phyloP scores from a whole-genome alignment of 208 protist species.

The Crithidia bombi region DNA sequence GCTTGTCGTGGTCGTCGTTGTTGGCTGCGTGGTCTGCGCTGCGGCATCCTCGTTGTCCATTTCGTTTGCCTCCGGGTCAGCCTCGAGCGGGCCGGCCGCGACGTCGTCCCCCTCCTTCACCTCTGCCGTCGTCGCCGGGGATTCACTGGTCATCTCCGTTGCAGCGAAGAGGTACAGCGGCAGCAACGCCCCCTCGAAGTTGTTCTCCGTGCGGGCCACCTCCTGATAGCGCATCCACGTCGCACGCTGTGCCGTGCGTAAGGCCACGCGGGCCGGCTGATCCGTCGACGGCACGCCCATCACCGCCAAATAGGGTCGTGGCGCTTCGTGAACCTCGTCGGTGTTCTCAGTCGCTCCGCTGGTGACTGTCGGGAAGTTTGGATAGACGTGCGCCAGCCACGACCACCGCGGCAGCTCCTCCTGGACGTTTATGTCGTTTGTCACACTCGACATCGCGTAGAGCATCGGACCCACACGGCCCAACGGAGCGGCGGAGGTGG shows the following conservation, averaged over 20 bases:
- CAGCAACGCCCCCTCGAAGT: slow-evolving; percentile 5
- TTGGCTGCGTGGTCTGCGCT: too few species aligned
- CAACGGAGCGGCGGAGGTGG: slow-evolving; percentile 2
- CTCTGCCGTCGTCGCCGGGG: too few species aligned
- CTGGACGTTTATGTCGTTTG: slow-evolving; percentile 3
- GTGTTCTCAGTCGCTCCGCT: too few species aligned
- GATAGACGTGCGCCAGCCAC: background rate
- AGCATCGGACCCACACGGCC: slow-evolving; percentile 14
- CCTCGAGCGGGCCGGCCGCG: background rate
- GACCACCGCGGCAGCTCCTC: slow-evolving; percentile 7
- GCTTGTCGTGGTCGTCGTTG: too few species aligned
- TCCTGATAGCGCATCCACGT: slow-evolving; percentile 7
- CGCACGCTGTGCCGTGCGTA: slow-evolving; percentile 1
- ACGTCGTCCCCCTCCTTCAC: background rate
- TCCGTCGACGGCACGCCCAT: slow-evolving; percentile 5
- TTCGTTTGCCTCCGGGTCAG: too few species aligned
- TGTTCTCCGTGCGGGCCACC: background rate
- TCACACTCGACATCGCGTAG: slow-evolving; percentile 11
- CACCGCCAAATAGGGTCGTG: slow-evolving; percentile 1
- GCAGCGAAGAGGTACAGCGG: slow-evolving; percentile 14
- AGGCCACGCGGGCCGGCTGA: background rate
- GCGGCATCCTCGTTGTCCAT: too few species aligned
- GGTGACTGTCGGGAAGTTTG: too few species aligned
- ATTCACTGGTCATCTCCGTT: background rate
- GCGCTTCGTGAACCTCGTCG: too few species aligned